These are phyloP conservation scores for Actinidia chinensis DNA, from an alignment of 179 eudicot genomes.

Conservation along the genomic window DNA sequence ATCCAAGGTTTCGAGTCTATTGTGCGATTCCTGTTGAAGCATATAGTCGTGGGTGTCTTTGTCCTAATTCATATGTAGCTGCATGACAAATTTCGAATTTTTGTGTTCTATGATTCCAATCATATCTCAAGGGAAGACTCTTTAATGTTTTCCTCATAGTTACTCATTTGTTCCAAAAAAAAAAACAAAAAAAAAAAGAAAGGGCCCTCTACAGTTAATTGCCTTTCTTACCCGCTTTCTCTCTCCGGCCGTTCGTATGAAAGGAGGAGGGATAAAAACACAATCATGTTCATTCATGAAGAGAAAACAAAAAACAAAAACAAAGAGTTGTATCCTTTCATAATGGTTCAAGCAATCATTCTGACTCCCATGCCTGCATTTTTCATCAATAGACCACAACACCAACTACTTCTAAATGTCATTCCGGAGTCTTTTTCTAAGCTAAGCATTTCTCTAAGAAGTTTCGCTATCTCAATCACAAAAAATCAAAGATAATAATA, in stretches of 20 bases:
- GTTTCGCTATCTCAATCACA: background rate
- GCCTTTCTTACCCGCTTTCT: too few relatives aligned
- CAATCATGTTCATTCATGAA: constrained; percentile 11
- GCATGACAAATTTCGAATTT: too few relatives aligned
- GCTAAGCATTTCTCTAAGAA: background rate
- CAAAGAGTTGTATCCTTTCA: background rate
- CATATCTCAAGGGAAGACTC: too few relatives aligned
- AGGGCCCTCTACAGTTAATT: background rate
- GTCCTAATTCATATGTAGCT: too few relatives aligned
- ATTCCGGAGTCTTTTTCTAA: background rate
- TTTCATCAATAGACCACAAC: background rate
- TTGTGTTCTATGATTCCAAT: too few relatives aligned
- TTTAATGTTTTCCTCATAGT: too few relatives aligned
- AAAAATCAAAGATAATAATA: background rate
- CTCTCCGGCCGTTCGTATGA: too few relatives aligned
- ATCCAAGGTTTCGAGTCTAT: too few relatives aligned
- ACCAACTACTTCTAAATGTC: background rate
- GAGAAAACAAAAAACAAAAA: background rate
- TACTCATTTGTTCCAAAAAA: too few relatives aligned
- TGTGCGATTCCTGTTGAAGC: too few relatives aligned
- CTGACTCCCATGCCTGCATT: constrained; percentile 13
- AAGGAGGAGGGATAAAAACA: background rate
- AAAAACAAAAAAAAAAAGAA: background rate
- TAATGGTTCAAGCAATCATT: constrained; percentile 9
- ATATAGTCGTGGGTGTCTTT: too few relatives aligned